Percentiles rank a stretch among this genome's conserved stretches.
phyloP scores from a whole-genome alignment of 1,284 basidiomycete species.

The Taiwanofungus camphoratus region DNA sequence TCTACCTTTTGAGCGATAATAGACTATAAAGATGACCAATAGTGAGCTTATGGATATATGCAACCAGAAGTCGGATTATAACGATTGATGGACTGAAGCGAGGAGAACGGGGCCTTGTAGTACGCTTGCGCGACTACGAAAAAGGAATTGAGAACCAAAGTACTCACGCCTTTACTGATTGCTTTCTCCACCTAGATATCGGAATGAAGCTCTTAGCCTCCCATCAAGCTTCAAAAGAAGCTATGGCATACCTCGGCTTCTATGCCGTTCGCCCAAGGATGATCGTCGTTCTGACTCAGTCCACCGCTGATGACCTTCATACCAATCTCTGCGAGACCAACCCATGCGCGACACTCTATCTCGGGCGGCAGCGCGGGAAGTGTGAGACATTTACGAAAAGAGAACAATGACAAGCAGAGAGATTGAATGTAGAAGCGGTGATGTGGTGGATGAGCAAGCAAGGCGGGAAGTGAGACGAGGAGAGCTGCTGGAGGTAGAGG shows the following conservation, averaged over 20 bases:
- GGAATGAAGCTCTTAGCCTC: no score
- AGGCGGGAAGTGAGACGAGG: constrained; percentile 52
- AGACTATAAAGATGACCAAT: constrained; percentile 34
- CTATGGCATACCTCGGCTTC: constrained; percentile 50
- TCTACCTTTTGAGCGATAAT: constrained; percentile 57
- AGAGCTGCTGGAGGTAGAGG: constrained; percentile 44
- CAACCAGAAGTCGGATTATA: not conserved
- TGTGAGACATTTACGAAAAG: constrained; percentile 48
- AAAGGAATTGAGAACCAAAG: no score
- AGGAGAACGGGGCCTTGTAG: no score
- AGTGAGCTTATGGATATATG: not conserved
- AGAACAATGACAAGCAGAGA: constrained; percentile 47
- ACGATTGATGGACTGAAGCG: no score
- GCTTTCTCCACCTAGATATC: constrained; percentile 41
- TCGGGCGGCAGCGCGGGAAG: constrained; percentile 47
- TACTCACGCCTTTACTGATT: constrained; percentile 43
- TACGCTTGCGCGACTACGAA: no score
- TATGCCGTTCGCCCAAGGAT: constrained; percentile 41
- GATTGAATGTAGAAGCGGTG: constrained; percentile 49
- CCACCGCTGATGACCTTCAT: constrained; percentile 46
- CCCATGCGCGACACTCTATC: constrained; percentile 65
- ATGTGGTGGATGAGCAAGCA: constrained; percentile 57
- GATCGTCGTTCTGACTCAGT: constrained; percentile 32
- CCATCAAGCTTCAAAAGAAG: no score
- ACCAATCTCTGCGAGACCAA: constrained; percentile 59